Conservation (phyloP, 2,329 filamentous ascomycete genomes). For the Pseudogymnoascus sp. region DNA sequence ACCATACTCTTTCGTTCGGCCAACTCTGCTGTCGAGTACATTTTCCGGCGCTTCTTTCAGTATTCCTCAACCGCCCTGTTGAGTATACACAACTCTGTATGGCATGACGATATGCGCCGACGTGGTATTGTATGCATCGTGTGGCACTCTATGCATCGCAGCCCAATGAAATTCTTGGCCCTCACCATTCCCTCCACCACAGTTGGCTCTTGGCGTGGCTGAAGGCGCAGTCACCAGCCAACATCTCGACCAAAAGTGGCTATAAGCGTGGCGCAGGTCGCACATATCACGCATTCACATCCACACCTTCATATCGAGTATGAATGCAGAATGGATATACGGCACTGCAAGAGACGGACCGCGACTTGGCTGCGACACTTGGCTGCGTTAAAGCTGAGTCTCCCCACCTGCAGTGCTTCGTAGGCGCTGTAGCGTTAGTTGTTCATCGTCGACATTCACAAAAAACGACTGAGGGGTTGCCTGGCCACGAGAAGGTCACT, state of each 20-base stretch:
- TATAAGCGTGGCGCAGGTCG: neutral
- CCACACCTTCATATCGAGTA: neutral
- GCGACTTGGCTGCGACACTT: neutral
- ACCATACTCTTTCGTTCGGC: neutral
- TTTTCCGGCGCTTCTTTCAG: neutral
- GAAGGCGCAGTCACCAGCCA: slow-evolving; percentile 6
- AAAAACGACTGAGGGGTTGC: neutral
- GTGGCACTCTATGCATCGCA: neutral
- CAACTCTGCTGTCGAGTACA: neutral
- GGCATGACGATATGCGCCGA: neutral
- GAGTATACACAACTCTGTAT: neutral
- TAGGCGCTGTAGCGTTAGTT: neutral
- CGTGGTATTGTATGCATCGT: neutral
- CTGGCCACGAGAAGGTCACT: neutral
- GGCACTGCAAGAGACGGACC: neutral
- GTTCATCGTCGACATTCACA: neutral
- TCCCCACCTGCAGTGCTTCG: neutral
- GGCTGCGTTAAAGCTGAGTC: neutral
- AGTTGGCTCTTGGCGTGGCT: neutral
- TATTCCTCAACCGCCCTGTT: neutral
- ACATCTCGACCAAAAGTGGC: neutral
- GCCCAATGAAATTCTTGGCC: neutral
- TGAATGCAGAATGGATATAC: neutral
- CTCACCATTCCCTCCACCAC: neutral
- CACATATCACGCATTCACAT: neutral